Base-by-base conservation (phyloP, 352 stramenopile species). In the Blastocystis sp. region DNA sequence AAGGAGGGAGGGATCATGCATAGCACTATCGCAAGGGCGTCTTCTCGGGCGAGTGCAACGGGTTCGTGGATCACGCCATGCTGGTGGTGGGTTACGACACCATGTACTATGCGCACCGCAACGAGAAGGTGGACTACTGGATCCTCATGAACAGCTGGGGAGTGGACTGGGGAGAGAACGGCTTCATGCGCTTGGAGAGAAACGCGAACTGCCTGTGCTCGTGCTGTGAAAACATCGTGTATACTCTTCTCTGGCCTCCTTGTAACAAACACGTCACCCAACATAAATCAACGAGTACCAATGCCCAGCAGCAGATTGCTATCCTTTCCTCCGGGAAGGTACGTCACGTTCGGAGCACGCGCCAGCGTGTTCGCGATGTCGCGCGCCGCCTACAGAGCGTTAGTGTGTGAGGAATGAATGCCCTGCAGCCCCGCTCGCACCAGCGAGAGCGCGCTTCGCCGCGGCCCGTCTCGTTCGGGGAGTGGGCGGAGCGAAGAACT, bases 261-360 rank as follows among this genome's bases (percentile, higher is more conserved):
- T 76, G 11, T 54, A 54, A 43, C 24, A 54, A 76, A 76, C 62
- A 69, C 10, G 52, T 76, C 24, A 54, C 38, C 14, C 42, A 7
- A 76, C 65, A 19, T 38, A 38, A 11, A 28, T 66, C 10, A 38
- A 34, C n/a, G n/a, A 66, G 10, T 66, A 17, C 21, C 6, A 17
- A 66, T 38, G 10, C 6, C 21, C 21, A 6, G 10, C 60, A 38
- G 60, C n/a, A 28, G n/a, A 28, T 28, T 70, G 34, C n/a, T 70
- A 70, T 28, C 92, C 10, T 93, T 91, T 89, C 95, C 92, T 80
- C 89, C 90, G 9, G 97, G 97, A 84, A 99, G 92, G 93, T 99
- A 99, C 71, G 96, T 98, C 76, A 99, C 93, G 91, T 98, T 99
- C 28, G 28, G 28, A 34, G 28, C 28, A 34, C 28, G 28, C 28